Base-by-base conservation (phyloP, 805 yeast genomes). In the Grigorovia transvaalensis region DNA sequence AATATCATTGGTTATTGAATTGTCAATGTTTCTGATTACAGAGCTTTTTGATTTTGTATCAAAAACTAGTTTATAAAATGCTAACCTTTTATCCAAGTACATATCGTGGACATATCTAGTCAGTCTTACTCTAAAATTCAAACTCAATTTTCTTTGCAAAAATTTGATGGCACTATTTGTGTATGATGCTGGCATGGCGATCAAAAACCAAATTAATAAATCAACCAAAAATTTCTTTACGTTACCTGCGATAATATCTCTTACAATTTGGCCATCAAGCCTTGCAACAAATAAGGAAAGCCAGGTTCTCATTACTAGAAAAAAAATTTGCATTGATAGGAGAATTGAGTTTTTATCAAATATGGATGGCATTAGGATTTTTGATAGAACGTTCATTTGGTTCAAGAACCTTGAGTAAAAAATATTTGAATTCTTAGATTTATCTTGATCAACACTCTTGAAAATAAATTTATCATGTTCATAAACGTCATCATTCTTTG, bases 121-220 rank as follows among this genome's bases (percentile, higher is more conserved):
- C 59, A 90, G 73, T 57, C 83, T 83, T 1, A 93, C 84, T 73
- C 97, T 80, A 72, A 90, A 90, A 60, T 86, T 87, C 50, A 88
- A 74, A 12, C 95, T 81, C 53, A 90, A 71, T 59, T 87, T 77
- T 61, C 83, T 79, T 51, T 89, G 86, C 58, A 90, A 70, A 61
- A 78, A 87, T 63, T 85, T 86, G 63, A 90, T 90, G 53, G 91
- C 89, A 47, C 96, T 85, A 67, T 90, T 90, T 35, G 96, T 85
- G 66, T 88, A 90, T 2, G 93, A 82, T 0, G 96, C 95, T 1
- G 98, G 98, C 55, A 90, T 80, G 0, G 96, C 96, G 63, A 90
- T 82, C 54, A 86, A 69, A 53, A 90, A 79, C 97, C 97, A 90
- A 66, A 85, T 85, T 9, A 80, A 76, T 66, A 90, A 73, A 65